Evolutionary conservation across 768 basidiomycete genomes (phyloP), one percentile per base, ranked within the genome.

Genomic region (Kwoniella europaea): DNA sequence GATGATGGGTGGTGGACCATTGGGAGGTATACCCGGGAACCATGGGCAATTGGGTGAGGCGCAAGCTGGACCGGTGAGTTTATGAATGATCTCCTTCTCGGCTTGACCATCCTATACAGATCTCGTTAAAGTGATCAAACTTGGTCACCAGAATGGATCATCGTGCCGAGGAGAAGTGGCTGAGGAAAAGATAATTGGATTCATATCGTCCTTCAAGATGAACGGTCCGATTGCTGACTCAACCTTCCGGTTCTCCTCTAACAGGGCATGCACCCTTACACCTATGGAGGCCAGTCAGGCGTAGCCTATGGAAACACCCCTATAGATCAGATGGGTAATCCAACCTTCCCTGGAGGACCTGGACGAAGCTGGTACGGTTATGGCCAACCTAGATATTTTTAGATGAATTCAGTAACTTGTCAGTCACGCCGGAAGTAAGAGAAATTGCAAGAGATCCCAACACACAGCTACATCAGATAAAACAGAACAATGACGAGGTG

Each of bases 211-310:
- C 27, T 27, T 27, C 27, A 27, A 27, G 27, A 27, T 27, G 27
- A 27, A 27, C 27, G 27, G 27, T 27, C 27, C 27, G 27, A 41
- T 22, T 12, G 22, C 41, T 22, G 20, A 44, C 18, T 50, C 42
- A 52, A 41, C 7, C 15, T 59, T n/a, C 13, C 35, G 10, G 42
- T 13, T 29, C 52, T 18, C 7, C 54, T 20, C 13, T 12, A 13
- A 15, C 54, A 81, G 79, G 79, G 79, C 1, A 81, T 81, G 79
- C 79, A 81, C 73, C 79, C 79, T 15, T 81, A 81, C 65, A 67
- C 63, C 15, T 79, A 75, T 41, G 78, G 76, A 10, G 59, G 65
- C 2, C 74, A 74, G 54, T 73, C 75, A 13, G 79, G 79, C 13
- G 79, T 81, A 12, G 78, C 78, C 12, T 72, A 68, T 18, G 78